Evolutionary conservation across 345 rosid species (phyloP).

Genomic region (Nasturtium officinale): DNA sequence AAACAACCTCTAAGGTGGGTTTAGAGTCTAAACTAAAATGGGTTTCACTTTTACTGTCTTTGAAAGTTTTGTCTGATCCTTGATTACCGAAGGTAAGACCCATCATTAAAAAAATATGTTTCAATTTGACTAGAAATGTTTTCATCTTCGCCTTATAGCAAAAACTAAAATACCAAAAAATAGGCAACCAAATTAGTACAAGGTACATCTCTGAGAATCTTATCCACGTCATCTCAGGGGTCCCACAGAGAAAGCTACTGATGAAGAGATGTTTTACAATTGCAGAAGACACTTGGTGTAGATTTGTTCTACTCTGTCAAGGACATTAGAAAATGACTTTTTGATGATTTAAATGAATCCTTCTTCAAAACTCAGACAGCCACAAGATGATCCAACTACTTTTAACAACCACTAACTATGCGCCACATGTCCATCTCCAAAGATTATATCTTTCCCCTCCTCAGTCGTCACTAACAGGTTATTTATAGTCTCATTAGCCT

Average conservation of each 20-base stretch:
- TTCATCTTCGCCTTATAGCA: background rate
- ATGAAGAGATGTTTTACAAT: constrained; percentile 10
- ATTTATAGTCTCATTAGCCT: constrained; percentile 28
- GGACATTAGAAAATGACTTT: constrained; percentile 10
- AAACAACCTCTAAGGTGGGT: too few species aligned
- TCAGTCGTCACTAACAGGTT: constrained; percentile 36
- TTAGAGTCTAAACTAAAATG: background rate
- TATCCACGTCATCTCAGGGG: constrained; percentile 28
- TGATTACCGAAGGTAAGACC: background rate
- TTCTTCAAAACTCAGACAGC: constrained; percentile 48
- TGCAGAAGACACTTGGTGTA: constrained; percentile 21
- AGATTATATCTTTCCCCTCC: constrained; percentile 48
- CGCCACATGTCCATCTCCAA: constrained; percentile 48
- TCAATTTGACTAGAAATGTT: background rate
- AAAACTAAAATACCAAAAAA: background rate
- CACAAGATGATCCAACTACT: constrained; percentile 57
- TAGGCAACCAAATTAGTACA: background rate
- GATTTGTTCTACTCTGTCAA: constrained; percentile 30
- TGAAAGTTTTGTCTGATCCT: background rate
- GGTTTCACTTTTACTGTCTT: constrained; percentile 1
- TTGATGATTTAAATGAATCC: constrained; percentile 25
- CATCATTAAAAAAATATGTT: background rate
- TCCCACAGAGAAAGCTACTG: constrained; percentile 28
- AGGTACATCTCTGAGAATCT: background rate
- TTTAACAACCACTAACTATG: constrained; percentile 47